Base-by-base conservation (phyloP, 2,329 filamentous ascomycete species). In the Karstenula rhodostoma region DNA sequence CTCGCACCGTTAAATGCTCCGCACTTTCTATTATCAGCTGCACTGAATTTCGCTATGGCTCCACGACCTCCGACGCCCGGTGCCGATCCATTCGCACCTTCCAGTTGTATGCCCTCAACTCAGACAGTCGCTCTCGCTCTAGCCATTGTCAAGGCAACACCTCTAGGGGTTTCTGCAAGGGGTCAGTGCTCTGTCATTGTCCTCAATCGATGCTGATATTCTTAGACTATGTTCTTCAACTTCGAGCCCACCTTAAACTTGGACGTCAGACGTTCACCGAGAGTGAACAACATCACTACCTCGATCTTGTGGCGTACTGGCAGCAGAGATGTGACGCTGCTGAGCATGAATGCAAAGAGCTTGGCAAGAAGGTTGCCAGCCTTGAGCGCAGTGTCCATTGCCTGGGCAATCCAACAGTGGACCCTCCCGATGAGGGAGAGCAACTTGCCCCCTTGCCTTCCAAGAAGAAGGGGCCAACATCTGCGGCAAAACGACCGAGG, bases 291-390 rank as follows among this genome's bases (percentile, higher is more conserved):
- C 65, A 73, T 43, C 71, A 67, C 10, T 76, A 80, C 48, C 67
- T 83, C 23, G 78, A 82, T 58, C 69, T 77, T 15, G 76, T 77
- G 12, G 65, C 74, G 4, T 81, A 76, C 58, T 82, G 79, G 80
- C 64, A 67, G 33, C 64, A 75, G 8, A 67, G 68, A 46, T 74
- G 63, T 43, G 61, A 67, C 19, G 55, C 56, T 23, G 57, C 65
- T 0, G 69, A 78, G n/a, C 58, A 65, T 6, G 68, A 69, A 35
- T 71, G 69, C 43, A 56, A 62, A 2, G 56, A 65, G 4, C 63
- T 78, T 17, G 64, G 69, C 27, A 60, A 43, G 2, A 58, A 68
- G 32, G 70, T 73, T 35, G 56, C 63, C 9, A 70, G 70, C 32
- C 67, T 76, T 1, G 72, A 76, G 37, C 65, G 71, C 29, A 71